phyloP scores from a whole-genome alignment of 495 filamentous ascomycete genomes.

The Trichoderma erinaceum region DNA sequence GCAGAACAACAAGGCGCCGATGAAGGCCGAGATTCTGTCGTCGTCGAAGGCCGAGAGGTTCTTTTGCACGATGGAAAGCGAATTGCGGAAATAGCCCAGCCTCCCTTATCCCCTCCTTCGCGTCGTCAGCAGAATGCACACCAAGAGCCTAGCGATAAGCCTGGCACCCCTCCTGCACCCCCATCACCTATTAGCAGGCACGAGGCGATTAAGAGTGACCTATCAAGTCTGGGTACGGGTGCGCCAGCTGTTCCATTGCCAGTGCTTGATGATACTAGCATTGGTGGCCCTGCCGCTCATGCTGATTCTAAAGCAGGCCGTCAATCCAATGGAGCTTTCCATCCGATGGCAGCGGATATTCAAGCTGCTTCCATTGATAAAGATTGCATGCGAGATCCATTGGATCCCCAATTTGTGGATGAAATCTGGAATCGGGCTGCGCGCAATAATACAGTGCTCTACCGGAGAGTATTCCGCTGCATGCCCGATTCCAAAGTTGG shows the following conservation, averaged over 20 bases:
- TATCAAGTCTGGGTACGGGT: slow-evolving; percentile 53
- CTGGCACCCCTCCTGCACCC: not conserved
- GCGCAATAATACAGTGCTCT: slow-evolving; percentile 90
- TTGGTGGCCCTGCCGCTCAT: slow-evolving; percentile 58
- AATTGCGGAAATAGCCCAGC: slow-evolving; percentile 33
- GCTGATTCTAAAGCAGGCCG: slow-evolving; percentile 32
- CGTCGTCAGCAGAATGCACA: not conserved
- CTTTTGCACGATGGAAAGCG: slow-evolving; percentile 56
- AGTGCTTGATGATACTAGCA: slow-evolving; percentile 69
- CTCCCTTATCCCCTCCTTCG: not conserved
- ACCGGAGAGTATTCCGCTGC: slow-evolving; percentile 87
- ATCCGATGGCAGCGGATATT: slow-evolving; percentile 61
- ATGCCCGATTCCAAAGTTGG: slow-evolving; percentile 94
- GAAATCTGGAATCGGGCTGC: slow-evolving; percentile 86
- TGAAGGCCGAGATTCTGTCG: slow-evolving; percentile 59
- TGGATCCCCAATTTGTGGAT: slow-evolving; percentile 75
- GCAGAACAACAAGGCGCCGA: slow-evolving; percentile 50
- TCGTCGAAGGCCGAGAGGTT: slow-evolving; percentile 59
- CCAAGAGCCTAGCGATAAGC: not conserved
- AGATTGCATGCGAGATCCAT: slow-evolving; percentile 66
- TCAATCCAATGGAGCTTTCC: slow-evolving; percentile 31
- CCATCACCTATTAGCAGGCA: not conserved
- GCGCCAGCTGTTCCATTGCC: slow-evolving; percentile 63
- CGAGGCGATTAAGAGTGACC: slow-evolving; percentile 31
- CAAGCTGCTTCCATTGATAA: slow-evolving; percentile 48